Evolutionary conservation across 2,329 filamentous ascomycete genomes (phyloP).

Genomic region (Neonectria sp.): DNA sequence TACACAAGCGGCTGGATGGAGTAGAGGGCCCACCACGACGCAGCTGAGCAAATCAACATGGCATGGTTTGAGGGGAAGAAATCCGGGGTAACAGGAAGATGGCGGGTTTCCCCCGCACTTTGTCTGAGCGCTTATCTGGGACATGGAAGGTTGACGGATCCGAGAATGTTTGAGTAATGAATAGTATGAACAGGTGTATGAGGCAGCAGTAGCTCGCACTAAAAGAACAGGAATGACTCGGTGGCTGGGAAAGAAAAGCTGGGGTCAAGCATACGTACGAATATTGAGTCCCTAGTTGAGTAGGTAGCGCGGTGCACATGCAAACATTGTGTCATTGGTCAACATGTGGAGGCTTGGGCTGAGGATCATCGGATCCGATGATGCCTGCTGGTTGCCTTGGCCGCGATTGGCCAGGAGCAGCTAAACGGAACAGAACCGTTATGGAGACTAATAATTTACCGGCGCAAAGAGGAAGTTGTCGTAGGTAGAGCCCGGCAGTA

Average conservation of each 20-base stretch:
- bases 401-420: neutral
- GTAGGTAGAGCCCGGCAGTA: no score
- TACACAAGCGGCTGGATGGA: slow-evolving; percentile 36
- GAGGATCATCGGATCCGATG: slow-evolving; percentile 40
- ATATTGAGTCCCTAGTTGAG: no score
- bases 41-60: slow-evolving; percentile 10
- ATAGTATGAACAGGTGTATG: no score
- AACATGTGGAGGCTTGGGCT: neutral
- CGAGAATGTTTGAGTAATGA: no score
- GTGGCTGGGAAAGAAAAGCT: neutral
- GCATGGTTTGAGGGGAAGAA: slow-evolving; percentile 12
- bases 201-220: no score
- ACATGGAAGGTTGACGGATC: slow-evolving; percentile 33
- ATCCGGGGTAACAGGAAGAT: slow-evolving; percentile 3
- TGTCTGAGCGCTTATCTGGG: no score
- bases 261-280: no score
- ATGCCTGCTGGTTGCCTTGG: slow-evolving; percentile 13
- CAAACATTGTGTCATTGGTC: slow-evolving; percentile 24
- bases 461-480: no score
- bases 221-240: neutral
- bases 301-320: no score
- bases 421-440: neutral
- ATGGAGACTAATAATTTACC: no score
- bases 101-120: slow-evolving; percentile 20
- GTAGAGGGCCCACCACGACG: neutral